Evolutionary conservation across 768 basidiomycete species (phyloP).

Genomic region (Auricularia auricula-judae): DNA sequence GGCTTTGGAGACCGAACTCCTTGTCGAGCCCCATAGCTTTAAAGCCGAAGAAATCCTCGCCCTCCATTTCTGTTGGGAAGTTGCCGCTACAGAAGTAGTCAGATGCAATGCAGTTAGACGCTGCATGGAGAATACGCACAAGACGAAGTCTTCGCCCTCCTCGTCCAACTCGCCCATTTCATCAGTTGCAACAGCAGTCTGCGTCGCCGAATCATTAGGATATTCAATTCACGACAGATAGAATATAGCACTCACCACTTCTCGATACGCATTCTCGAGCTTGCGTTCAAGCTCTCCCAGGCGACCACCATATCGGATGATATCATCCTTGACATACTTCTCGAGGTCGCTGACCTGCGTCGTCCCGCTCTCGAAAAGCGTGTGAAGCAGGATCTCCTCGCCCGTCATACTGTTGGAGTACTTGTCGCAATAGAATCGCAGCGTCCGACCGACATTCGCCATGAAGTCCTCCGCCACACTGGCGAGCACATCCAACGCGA

Average conservation of each 20-base stretch:
- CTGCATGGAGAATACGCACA: conserved; percentile 29
- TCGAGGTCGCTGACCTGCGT: conserved; percentile 72
- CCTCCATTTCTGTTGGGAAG: conserved; percentile 70
- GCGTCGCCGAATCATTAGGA: neutral
- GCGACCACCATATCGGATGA: conserved; percentile 69
- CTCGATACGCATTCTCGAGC: conserved; percentile 70
- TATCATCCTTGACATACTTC: conserved; percentile 79
- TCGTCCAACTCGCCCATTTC: conserved; percentile 40
- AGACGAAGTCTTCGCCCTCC: conserved; percentile 53
- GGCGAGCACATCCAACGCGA: conserved; percentile 65
- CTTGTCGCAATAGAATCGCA: conserved; percentile 73
- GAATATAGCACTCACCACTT: conserved; percentile 40
- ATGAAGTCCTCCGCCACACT: conserved; percentile 74
- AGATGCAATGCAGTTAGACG: neutral
- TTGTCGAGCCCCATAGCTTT: conserved; percentile 79
- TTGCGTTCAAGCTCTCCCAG: conserved; percentile 78
- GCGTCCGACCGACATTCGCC: conserved; percentile 74
- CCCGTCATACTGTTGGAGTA: conserved; percentile 69
- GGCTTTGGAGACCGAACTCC: conserved; percentile 68
- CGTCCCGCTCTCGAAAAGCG: conserved; percentile 80
- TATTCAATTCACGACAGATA: too few relatives aligned
- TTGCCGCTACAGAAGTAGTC: conserved; percentile 45
- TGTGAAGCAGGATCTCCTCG: conserved; percentile 92
- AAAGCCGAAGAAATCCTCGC: conserved; percentile 89
- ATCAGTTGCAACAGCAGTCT: conserved; percentile 35